Evolutionary conservation across 768 basidiomycete genomes (phyloP).

Genomic region (Suillus ampliporus): DNA sequence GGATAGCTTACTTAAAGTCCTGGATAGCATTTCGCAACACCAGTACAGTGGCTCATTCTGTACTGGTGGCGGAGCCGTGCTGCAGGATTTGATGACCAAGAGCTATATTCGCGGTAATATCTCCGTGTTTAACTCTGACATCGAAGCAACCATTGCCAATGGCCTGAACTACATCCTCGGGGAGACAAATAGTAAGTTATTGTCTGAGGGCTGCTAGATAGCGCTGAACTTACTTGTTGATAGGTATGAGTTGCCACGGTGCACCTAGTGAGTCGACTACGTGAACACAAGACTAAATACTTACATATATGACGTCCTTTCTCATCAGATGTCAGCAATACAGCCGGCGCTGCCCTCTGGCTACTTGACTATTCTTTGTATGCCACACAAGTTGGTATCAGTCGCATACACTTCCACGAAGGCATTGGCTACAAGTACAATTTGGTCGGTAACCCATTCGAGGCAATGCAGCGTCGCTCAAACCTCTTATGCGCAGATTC

Average conservation of each 20-base stretch:
- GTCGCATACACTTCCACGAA: conserved; percentile 64
- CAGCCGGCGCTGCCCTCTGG: conserved; percentile 73
- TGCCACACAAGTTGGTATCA: conserved; percentile 59
- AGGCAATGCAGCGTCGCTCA: neutral
- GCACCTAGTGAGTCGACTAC: conserved; percentile 30
- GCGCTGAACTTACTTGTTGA: neutral
- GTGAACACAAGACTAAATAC: neutral
- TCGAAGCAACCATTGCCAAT: conserved; percentile 49
- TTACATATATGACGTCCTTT: neutral
- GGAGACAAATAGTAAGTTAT: conserved; percentile 58
- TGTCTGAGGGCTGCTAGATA: conserved; percentile 5
- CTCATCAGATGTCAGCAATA: conserved; percentile 61
- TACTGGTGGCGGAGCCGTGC: conserved; percentile 52
- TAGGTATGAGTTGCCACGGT: conserved; percentile 44
- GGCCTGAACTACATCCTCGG: conserved; percentile 66
- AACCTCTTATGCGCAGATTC: conserved; percentile 50
- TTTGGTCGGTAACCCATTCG: conserved; percentile 44
- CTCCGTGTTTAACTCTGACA: conserved; percentile 55
- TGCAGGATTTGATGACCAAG: conserved; percentile 74
- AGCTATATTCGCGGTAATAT: conserved; percentile 61
- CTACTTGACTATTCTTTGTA: conserved; percentile 67
- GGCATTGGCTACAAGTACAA: conserved; percentile 78
- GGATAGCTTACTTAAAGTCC: conserved; percentile 8
- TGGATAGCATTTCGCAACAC: conserved; percentile 45
- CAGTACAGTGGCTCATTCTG: conserved; percentile 67